Base-by-base conservation (phyloP, 331 rosid genomes). In the Pyracantha coccinea region DNA sequence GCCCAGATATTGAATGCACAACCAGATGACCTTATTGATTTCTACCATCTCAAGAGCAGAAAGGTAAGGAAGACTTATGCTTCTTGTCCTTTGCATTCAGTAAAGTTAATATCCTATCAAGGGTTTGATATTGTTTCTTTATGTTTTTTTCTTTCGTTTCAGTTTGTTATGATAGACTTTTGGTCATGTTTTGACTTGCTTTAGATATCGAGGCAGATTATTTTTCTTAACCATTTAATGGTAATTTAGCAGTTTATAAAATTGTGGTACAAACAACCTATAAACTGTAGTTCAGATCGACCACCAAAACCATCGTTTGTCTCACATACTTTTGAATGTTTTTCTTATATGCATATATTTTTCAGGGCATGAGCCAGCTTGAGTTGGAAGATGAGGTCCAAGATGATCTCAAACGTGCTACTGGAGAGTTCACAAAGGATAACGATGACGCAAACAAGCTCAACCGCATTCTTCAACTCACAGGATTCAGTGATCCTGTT, bases 321-420 rank as follows among this genome's bases (percentile, higher is more conserved):
- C 41, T 66, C 27, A 12, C 23, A 14, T 68, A 6, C 10, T 68
- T 59, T 38, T 50, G 19, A 8, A 35, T 13, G 19, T 47, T 52
- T 35, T 75, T 32, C 73, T 38, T 67, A 52, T 32, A 52, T 69
- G 52, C 52, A 8, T 78, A 52, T 78, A 57, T 29, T 25, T 59
- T 65, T 82, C 76, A 95, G 99, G 99, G 99, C 74, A 95, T 95
- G 98, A 95, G 98, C 83, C 99, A 89, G 81, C 99, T 95, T 67
- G 99, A 95, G 90, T 84, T 95, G 79, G 99, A 95, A 86, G 99
- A 95, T 83, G 98, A 90, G 83, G 99, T 95, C 66, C 99, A 95
- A 74, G 98, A 95, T 69, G 99, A 95, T 88, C 98, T 95, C 67
- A 95, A 95, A 75, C 98, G 99, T 77, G 99, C 99, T 38, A 95